Base-by-base conservation (phyloP, 2,329 filamentous ascomycete species). In the Cladophialophora exuberans region DNA sequence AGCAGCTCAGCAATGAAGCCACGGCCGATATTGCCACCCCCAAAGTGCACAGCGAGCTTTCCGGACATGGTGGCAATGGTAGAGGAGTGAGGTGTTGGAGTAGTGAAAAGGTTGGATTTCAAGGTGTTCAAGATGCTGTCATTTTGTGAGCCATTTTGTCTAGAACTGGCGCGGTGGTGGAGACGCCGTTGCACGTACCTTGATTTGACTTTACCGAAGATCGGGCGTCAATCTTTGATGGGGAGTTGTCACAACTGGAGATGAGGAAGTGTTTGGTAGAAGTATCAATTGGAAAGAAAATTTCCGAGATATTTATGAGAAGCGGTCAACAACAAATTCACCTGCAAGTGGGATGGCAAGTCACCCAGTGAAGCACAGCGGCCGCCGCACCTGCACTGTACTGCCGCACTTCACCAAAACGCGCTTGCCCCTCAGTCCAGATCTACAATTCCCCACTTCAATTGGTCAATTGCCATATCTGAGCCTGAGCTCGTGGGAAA, bases 1-100 rank as follows among this genome's bases (percentile, higher is more conserved):
- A 97, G 84, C 77, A 97, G 94, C 76, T 90, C 90, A 67, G 88
- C 90, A 52, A 94, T 89, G 65, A 94, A 94, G 73, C 90, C 88
- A 72, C 88, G 87, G 73, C 87, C 89, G 69, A 94, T 93, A 74
- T 93, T 93, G 70, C 89, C 89, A 67, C 88, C 88, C 64, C 89
- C 89, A 66, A 94, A 93, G 76, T 93, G 89, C 71, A 93, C 83
- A 64, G 89, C 89, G n/a, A n/a, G n/a, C n/a, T n/a, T n/a, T n/a
- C n/a, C n/a, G n/a, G n/a, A n/a, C 71, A 87, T 90, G 72, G 55
- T 54, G 51, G 42, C 30, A 61, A 64, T 64, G 36, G 26, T 62
- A 50, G 33, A 35, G 17, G 42, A n/a, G 23, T n/a, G 31, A 15
- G 35, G 18, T 46, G 36, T 30, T 33, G 15, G 38, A 28, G 10